These are phyloP conservation scores for Nymphaea thermarum DNA, from an alignment of 164 flowering plant genomes.

Conservation along the genomic window DNA sequence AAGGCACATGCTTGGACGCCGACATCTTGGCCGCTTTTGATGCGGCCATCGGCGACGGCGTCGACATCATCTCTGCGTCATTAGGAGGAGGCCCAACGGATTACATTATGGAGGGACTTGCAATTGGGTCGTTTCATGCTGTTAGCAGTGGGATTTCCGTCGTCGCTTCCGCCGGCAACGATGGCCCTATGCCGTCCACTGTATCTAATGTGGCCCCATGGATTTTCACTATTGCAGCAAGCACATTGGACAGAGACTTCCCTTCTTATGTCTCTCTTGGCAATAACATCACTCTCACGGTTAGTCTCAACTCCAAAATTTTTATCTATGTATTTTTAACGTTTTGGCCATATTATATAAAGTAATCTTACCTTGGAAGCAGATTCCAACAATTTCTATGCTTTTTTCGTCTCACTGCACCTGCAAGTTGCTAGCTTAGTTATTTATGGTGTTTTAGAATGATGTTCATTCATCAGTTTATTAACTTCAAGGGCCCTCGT, in stretches of 20 bases:
- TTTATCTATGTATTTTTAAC: no score
- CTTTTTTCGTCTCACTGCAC: neutral
- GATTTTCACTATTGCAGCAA: conserved; percentile 5
- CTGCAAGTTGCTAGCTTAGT: neutral
- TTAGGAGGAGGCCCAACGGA: neutral
- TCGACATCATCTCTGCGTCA: conserved; percentile 5
- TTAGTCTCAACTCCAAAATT: neutral
- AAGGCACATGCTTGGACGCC: neutral
- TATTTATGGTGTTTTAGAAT: no score
- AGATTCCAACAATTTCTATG: no score
- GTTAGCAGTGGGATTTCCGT: neutral
- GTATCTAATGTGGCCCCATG: conserved; percentile 6
- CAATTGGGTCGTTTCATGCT: conserved; percentile 7
- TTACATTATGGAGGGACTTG: neutral
- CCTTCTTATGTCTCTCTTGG: conserved; percentile 1
- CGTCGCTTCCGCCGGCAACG: conserved; percentile 2
- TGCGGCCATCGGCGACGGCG: conserved; percentile 6
- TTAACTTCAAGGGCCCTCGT: no score
- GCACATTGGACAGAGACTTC: conserved; percentile 6
- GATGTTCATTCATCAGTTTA: no score
- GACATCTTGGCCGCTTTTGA: conserved; percentile 7
- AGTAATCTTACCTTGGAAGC: no score
- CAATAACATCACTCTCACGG: neutral
- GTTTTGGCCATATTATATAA: no score
- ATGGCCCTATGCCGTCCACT: neutral